Percentiles rank a stretch among this genome's conserved stretches.
Evolutionary conservation across 306 rosid genomes (phyloP).

Genomic region (Fagus crenata): DNA sequence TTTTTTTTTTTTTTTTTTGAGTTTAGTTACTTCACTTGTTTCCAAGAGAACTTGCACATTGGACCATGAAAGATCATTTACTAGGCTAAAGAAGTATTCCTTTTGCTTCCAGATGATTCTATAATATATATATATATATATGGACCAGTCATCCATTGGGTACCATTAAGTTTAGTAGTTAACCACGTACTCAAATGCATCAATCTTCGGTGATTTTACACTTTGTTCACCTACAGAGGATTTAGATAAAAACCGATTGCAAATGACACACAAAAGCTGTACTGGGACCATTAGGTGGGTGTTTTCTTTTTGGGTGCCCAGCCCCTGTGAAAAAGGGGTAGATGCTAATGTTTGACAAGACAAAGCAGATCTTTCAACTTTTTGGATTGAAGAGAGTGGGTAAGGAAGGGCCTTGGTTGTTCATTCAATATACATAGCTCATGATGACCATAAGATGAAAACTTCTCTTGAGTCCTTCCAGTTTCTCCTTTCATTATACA

Average conservation of each 20-base stretch:
- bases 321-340: background rate
- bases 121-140: background rate
- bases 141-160: background rate
- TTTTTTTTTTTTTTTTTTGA: no score
- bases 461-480: background rate
- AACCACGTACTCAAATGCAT: background rate
- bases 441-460: background rate
- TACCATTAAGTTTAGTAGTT: background rate
- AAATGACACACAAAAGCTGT: background rate
- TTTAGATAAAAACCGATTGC: background rate
- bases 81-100: background rate
- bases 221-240: background rate
- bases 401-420: background rate
- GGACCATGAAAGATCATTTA: background rate
- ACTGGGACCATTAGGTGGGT: background rate
- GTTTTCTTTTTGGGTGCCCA: no score
- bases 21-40: background rate
- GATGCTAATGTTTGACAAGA: background rate
- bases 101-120: background rate
- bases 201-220: background rate
- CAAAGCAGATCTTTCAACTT: background rate
- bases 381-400: background rate
- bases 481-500: background rate
- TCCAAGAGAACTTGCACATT: background rate
- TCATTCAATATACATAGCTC: background rate